Conservation (phyloP, 2,329 filamentous ascomycete species). For the Magnaporthales sp. region DNA sequence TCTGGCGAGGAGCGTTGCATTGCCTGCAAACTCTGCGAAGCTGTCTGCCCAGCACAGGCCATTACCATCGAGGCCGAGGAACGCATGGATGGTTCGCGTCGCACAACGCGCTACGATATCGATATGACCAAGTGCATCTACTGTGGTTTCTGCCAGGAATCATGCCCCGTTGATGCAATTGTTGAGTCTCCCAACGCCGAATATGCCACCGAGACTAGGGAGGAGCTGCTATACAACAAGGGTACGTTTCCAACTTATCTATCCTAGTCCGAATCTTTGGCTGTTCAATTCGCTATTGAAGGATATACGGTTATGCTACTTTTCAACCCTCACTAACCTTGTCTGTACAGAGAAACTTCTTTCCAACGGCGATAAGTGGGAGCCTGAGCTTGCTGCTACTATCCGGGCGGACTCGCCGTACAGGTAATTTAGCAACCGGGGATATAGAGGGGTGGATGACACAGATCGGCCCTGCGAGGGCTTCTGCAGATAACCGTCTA, state of each 20-base stretch:
- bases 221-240: constrained; percentile 98
- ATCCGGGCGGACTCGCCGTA: constrained; percentile 92
- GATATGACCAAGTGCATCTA: constrained; percentile 99
- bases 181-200: constrained; percentile 56
- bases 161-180: constrained; percentile 93
- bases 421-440: constrained; percentile 43
- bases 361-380: constrained; percentile 91
- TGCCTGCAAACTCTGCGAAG: constrained; percentile 98
- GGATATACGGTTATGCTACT: neutral
- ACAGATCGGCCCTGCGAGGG: neutral
- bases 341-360: constrained; percentile 62
- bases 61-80: constrained; percentile 99
- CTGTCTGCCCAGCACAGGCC: constrained; percentile 88
- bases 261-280: neutral
- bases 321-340: constrained; percentile 14
- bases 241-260: constrained; percentile 25
- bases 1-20: constrained; percentile 98
- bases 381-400: constrained; percentile 87
- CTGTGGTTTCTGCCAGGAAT: constrained; percentile 98
- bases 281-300: neutral
- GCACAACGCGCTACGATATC: constrained; percentile 96
- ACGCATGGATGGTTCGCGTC: constrained; percentile 87
- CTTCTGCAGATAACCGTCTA: neutral
- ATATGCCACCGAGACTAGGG: constrained; percentile 61
- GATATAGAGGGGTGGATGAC: neutral